phyloP scores from a whole-genome alignment of 345 rosid genomes.

The Aegle marmelos region DNA sequence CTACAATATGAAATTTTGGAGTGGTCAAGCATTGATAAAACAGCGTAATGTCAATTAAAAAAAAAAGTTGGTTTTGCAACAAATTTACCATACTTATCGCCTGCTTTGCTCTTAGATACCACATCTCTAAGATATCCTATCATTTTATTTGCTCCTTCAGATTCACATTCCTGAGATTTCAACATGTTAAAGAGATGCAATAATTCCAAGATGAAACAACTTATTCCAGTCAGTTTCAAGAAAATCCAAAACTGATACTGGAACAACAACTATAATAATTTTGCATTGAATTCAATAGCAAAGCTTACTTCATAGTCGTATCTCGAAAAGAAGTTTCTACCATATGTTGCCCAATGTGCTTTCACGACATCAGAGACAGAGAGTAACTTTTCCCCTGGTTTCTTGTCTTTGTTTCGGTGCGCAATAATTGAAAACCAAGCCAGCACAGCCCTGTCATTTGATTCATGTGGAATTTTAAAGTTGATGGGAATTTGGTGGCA shows the following conservation, averaged over 20 bases:
- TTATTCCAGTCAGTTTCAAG: slow-evolving; percentile 7
- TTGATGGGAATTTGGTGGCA: background rate
- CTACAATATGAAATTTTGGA: slow-evolving; percentile 34
- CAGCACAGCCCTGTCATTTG: slow-evolving; percentile 73
- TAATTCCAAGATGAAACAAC: slow-evolving; percentile 3
- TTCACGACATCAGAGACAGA: slow-evolving; percentile 84
- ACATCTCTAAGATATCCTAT: slow-evolving; percentile 68
- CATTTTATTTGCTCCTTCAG: slow-evolving; percentile 93
- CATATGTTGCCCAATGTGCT: slow-evolving; percentile 91
- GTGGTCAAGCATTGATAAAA: slow-evolving; percentile 10
- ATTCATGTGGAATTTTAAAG: background rate
- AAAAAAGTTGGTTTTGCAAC: slow-evolving; percentile 3
- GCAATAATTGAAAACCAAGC: slow-evolving; percentile 96
- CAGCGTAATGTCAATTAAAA: slow-evolving; percentile 1
- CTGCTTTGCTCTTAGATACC: slow-evolving; percentile 62
- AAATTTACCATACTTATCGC: slow-evolving; percentile 67
- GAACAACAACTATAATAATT: background rate
- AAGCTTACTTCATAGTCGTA: slow-evolving; percentile 85
- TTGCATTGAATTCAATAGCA: background rate
- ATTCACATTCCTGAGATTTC: slow-evolving; percentile 72
- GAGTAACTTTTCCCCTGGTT: slow-evolving; percentile 70
- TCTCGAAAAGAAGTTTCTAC: slow-evolving; percentile 91
- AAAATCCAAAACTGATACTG: background rate
- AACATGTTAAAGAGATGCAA: slow-evolving; percentile 17
- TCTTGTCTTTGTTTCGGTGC: slow-evolving; percentile 67